Base-by-base conservation (phyloP, 176 grass and related monocot genomes). In the Luzula sylvatica region DNA sequence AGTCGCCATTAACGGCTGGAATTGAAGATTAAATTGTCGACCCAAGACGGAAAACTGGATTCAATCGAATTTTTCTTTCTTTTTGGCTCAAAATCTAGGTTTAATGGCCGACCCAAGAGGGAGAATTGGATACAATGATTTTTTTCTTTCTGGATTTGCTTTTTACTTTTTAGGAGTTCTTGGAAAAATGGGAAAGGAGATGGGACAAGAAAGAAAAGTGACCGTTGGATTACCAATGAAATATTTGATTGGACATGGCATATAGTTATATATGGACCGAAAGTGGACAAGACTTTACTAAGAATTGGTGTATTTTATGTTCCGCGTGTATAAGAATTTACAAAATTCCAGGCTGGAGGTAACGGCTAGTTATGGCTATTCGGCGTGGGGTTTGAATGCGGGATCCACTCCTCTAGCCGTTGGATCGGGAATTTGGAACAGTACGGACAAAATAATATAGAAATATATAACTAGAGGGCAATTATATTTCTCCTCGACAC, bases 361-460 rank as follows among this genome's bases (percentile, higher is more conserved):
- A 94, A 94, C 87, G 82, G 87, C 87, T 93, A 93, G 77, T 93
- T 89, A 43, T 27, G 13, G 60, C 16, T 13, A 50, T 47, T 22
- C 5, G 60, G 26, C 9, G 26, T 6, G 44, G 60, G n/a, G 14
- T 64, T 64, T 64, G 44, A 64, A 64, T 49, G 60, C 42, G 26
- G 60, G 43, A 29, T 28, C 60, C 25, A 44, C 47, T 63, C 16
- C 27, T 63, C 15, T 62, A 62, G 23, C 42, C 58, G 42, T 46
- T 62, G 18, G 58, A 62, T 61, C 20, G 11, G 41, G 20, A 19
- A 9, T 9, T 35, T 35, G 9, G 30, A n/a, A n/a, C n/a, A n/a
- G n/a, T n/a, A n/a, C n/a, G n/a, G n/a, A n/a, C n/a, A n/a, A n/a
- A n/a, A n/a, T n/a, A n/a, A n/a, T n/a, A n/a, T n/a, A n/a, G n/a